A percentile compares a stretch with the other conserved stretches of the same genome.
phyloP scores from a whole-genome alignment of 129 eudicot genomes.

The Lonicera japonica region DNA sequence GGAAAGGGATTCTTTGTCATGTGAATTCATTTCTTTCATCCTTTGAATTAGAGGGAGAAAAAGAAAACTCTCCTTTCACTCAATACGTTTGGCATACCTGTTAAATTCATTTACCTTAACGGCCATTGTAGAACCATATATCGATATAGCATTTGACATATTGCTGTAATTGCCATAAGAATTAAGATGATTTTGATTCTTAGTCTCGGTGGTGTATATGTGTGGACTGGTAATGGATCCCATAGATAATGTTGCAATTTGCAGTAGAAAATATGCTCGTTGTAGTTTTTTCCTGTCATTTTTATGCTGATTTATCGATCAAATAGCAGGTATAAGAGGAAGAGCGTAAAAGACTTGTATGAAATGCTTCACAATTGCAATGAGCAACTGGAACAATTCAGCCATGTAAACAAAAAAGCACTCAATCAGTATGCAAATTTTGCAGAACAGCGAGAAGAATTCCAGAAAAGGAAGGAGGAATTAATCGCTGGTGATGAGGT shows the following conservation, averaged over 20 bases:
- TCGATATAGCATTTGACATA: no score
- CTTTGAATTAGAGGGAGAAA: no score
- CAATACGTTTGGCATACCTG: no score
- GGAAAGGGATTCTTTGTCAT: no score
- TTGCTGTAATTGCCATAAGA: no score
- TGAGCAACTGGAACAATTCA: conserved; percentile 86
- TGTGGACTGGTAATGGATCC: no score
- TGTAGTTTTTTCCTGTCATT: not conserved
- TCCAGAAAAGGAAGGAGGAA: conserved; percentile 90
- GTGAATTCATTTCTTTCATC: no score
- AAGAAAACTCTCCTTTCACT: no score
- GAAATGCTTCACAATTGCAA: conserved; percentile 96
- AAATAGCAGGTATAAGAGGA: conserved; percentile 56
- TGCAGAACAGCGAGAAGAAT: conserved; percentile 90
- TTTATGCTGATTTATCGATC: conserved; percentile 14
- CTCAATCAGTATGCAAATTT: conserved; percentile 97
- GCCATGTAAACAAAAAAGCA: conserved; percentile 99
- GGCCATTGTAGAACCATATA: no score
- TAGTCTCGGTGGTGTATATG: no score
- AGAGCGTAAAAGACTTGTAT: conserved; percentile 69
- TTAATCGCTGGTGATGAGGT: conserved; percentile 98
- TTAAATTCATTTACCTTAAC: no score
- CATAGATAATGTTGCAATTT: not conserved
- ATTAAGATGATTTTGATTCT: no score
- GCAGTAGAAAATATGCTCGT: not conserved